Evolutionary conservation across 116 monocot species (phyloP), one percentile per base, ranked within the genome.

Genomic region (Dioscorea cayenensis): DNA sequence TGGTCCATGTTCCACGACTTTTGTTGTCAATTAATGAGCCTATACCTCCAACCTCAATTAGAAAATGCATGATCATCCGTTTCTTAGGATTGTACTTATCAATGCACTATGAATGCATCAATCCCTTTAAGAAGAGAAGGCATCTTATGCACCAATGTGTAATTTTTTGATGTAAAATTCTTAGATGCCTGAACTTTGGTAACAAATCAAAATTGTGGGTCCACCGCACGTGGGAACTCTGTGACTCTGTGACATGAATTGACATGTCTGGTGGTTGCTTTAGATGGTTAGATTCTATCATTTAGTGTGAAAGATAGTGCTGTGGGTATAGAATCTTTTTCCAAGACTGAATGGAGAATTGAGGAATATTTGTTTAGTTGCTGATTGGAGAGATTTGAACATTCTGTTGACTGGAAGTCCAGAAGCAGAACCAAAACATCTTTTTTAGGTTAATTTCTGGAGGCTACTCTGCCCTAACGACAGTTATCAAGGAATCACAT

Each of bases 401-500:
- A 73, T 71, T 72, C 37, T 64, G 52, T 82, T 91, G 84, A 90
- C 86, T 55, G 71, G 75, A 68, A 65, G 76, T 73, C 69, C 76
- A 72, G 78, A 87, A 87, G 69, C 35, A 62, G 84, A 84, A 81
- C 67, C 75, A 55, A 62, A 20, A 27, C n/a, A 62, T 67, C 21
- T 49, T 48, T 7, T 49, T 67, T 8, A 67, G 6, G 7, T 43
- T 49, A 50, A 66, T 49, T 52, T 71, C 36, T 66, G 18, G 13
- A n/a, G 7, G 6, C 14, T 18, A 66, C 4, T 12, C 36, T 29
- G 69, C 66, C 29, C 64, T 51, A 78, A 66, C 65, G 73, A 74
- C 60, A 75, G 51, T 58, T 18, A 85, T 84, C 71, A 80, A 80
- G 66, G 80, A 79, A 83, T 81, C 66, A 78, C 83, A 85, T 79